Conservation (phyloP, 2,329 filamentous ascomycete genomes). For the Aureobasidium sp. region DNA sequence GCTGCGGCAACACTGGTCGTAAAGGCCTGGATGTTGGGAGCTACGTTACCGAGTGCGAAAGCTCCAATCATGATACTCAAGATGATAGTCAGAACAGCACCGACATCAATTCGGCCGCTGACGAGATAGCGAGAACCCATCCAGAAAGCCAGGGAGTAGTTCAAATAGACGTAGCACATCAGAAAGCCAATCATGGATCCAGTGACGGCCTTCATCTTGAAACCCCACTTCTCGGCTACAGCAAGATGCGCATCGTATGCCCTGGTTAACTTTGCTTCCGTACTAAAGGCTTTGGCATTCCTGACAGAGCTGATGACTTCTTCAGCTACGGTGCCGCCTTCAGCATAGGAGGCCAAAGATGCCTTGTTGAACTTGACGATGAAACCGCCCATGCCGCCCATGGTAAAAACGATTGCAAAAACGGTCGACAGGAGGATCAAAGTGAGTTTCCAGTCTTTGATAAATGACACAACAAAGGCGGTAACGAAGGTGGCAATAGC, state of each 20-base stretch:
- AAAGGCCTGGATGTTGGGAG: conserved; percentile 80
- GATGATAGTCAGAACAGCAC: conserved; percentile 72
- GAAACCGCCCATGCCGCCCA: conserved; percentile 64
- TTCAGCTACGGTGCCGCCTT: conserved; percentile 81
- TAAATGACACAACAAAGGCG: conserved; percentile 82
- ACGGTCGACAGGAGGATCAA: conserved; percentile 79
- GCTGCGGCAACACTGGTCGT: conserved; percentile 75
- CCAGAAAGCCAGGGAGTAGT: conserved; percentile 85
- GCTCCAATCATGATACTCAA: conserved; percentile 90
- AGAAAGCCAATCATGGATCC: conserved; percentile 74
- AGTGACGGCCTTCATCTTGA: conserved; percentile 63
- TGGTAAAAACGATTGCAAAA: conserved; percentile 66
- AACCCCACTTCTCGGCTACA: conserved; percentile 66
- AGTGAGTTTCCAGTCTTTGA: conserved; percentile 89
- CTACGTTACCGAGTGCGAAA: conserved; percentile 81
- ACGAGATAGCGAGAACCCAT: conserved; percentile 71
- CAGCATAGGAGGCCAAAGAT: conserved; percentile 69
- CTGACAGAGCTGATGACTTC: conserved; percentile 91
- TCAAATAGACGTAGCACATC: conserved; percentile 77
- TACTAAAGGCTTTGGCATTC: conserved; percentile 87
- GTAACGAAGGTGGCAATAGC: conserved; percentile 76
- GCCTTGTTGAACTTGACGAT: conserved; percentile 75
- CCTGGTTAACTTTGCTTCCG: conserved; percentile 79
- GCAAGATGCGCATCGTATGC: conserved; percentile 73
- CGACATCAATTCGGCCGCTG: conserved; percentile 55